Percentiles rank a stretch among this genome's conserved stretches.
phyloP scores from a whole-genome alignment of 192 early-diverging fungal species.

The Coemansia sp. region DNA sequence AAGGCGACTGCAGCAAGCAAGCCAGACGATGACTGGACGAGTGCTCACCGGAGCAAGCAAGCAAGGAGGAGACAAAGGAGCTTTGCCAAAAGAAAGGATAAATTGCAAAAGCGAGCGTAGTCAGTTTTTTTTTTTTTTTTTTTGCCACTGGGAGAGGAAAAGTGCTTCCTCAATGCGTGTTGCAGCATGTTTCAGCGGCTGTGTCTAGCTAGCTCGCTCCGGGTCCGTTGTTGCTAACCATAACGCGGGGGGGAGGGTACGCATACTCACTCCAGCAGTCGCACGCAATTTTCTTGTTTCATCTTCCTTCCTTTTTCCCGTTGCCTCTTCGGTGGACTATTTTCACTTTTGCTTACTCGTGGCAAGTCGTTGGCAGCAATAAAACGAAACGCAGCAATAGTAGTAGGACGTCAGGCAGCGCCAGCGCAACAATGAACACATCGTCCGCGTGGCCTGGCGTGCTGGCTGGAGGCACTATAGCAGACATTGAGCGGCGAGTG shows the following conservation, averaged over 20 bases:
- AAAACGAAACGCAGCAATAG: neutral
- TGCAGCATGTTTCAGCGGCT: neutral
- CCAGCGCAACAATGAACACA: constrained; percentile 9
- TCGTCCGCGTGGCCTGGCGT: neutral
- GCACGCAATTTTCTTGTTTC: too few relatives aligned
- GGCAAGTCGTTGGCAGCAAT: neutral
- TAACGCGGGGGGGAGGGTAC: neutral
- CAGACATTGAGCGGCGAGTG: constrained; percentile 44
- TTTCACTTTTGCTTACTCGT: neutral
- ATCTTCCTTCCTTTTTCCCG: too few relatives aligned
- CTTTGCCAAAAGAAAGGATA: neutral
- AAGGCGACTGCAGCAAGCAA: neutral
- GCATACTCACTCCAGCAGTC: too few relatives aligned
- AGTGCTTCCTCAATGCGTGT: too few relatives aligned
- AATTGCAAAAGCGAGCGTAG: neutral
- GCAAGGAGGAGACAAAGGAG: neutral
- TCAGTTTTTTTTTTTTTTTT: too few relatives aligned
- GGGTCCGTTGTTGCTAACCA: neutral
- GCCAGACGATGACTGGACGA: neutral
- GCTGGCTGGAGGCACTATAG: constrained; percentile 17
- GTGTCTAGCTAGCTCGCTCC: neutral
- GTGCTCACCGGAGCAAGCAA: neutral
- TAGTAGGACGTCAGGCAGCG: neutral
- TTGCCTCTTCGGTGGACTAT: too few relatives aligned
- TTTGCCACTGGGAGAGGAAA: too few relatives aligned